Evolutionary conservation across 495 filamentous ascomycete genomes (phyloP).

Genomic region (Penicillium cinerascens): DNA sequence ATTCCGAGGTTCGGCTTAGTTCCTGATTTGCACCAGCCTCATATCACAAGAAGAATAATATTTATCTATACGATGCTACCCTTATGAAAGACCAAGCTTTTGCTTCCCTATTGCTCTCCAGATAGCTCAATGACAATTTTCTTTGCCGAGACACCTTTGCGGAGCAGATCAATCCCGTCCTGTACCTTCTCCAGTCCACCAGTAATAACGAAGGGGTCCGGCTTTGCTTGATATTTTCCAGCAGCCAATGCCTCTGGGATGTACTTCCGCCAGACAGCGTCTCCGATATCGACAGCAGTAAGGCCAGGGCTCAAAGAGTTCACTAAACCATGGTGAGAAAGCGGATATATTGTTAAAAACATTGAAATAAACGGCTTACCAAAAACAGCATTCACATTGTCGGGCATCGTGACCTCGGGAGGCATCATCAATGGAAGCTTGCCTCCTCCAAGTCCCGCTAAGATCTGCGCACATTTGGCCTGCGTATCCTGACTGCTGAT

Average conservation of each 20-base stretch:
- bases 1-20: no score
- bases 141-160: constrained; percentile 34
- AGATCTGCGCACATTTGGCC: constrained; percentile 22
- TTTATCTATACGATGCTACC: no score
- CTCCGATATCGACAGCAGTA: constrained; percentile 8
- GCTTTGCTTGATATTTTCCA: constrained; percentile 28
- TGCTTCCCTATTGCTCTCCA: no score
- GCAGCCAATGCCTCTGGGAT: constrained; percentile 29
- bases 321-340: constrained; percentile 1
- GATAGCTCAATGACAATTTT: constrained; percentile 18
- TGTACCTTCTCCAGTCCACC: constrained; percentile 42
- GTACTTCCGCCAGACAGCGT: constrained; percentile 29
- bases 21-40: no score
- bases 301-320: constrained; percentile 6
- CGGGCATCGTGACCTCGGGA: constrained; percentile 3
- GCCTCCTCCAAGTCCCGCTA: constrained; percentile 32
- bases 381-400: constrained; percentile 8
- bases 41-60: no score
- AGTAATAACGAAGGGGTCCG: constrained; percentile 33
- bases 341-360: neutral
- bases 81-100: no score
- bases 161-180: constrained; percentile 32
- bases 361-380: constrained; percentile 1
- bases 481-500: constrained; percentile 4
- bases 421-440: constrained; percentile 18